Evolutionary conservation across 768 basidiomycete species (phyloP), one percentile per base, ranked within the genome.

Genomic region (Chalciporus piperatus): DNA sequence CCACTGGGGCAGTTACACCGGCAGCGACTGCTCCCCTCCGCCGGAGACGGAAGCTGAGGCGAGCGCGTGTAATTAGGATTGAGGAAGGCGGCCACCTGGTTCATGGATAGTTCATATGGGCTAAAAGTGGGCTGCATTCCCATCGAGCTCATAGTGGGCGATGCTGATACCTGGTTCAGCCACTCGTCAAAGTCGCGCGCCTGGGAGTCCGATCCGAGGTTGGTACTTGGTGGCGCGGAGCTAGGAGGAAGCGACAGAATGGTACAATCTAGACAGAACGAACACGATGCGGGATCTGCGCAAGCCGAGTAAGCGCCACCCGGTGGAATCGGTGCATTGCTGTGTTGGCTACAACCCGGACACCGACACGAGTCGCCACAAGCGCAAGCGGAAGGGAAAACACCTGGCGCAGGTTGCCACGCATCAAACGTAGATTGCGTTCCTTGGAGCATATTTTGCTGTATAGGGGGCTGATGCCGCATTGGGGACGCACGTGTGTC

Each of bases 341-440:
- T 78, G 56, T 87, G 84, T 38, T 83, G 73, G 42, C 76, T 62
- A 56, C 85, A 87, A 7, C 85, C 86, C 1, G 84, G 79, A 56
- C 86, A 89, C 17, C 73, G 66, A 62, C 86, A 88, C 3, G 68
- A 69, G 45, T 82, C 77, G 20, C 85, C 85, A 58, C 87, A 89
- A 22, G 75, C 74, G 60, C 87, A 89, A 1, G 73, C 44, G 0
- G 77, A 76, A n/a, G 76, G 77, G 54, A 76, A 72, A n/a, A 64
- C 56, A 4, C 56, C 56, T 27, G 55, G 48, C 37, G 60, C 28
- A 38, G 62, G 48, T 23, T 58, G 53, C 64, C 63, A 65, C n/a
- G 57, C n/a, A 35, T 67, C 66, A 50, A 59, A 49, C 45, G 50
- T 46, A 32, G 52, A 53, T 28, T 57, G 63, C 25, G 66, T 64